Evolutionary conservation across 768 basidiomycete genomes (phyloP).

Genomic region (Lenzites betulinus): DNA sequence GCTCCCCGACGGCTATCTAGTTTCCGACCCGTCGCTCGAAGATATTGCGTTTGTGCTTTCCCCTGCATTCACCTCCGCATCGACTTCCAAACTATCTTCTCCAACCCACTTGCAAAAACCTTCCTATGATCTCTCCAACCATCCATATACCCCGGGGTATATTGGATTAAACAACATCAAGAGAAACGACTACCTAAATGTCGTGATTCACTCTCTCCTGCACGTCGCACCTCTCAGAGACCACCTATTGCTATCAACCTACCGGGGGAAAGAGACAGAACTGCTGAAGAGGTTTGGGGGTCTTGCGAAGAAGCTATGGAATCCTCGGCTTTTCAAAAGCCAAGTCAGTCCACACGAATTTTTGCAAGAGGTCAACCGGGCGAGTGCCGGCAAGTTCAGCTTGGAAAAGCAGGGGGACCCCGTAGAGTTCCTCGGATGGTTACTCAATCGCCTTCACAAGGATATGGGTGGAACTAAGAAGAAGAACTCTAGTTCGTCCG

Average conservation of each 20-base stretch:
- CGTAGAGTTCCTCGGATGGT: conserved; percentile 93
- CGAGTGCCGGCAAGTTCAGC: conserved; percentile 87
- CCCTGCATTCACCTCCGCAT: conserved; percentile 75
- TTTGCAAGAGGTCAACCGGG: conserved; percentile 91
- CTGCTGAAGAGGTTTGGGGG: conserved; percentile 85
- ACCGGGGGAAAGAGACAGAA: conserved; percentile 77
- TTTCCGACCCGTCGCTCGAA: conserved; percentile 94
- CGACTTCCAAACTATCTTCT: conserved; percentile 57
- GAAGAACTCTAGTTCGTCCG: conserved; percentile 77
- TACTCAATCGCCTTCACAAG: conserved; percentile 90
- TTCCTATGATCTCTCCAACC: conserved; percentile 82
- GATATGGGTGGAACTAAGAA: conserved; percentile 96
- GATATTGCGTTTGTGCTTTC: conserved; percentile 91
- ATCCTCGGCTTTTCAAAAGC: conserved; percentile 92
- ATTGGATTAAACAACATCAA: conserved; percentile 98
- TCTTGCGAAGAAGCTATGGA: conserved; percentile 94
- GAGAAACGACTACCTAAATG: conserved; percentile 96
- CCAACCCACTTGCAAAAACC: conserved; percentile 63
- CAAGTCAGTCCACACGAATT: conserved; percentile 99
- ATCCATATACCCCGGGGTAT: conserved; percentile 88
- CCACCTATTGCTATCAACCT: conserved; percentile 77
- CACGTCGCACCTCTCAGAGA: conserved; percentile 91
- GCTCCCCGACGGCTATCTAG: conserved; percentile 94
- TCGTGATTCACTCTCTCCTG: conserved; percentile 89
- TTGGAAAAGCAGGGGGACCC: conserved; percentile 96